Conservation (phyloP, 371 early-diverging fungal genomes). For the Mortierella sp. region DNA sequence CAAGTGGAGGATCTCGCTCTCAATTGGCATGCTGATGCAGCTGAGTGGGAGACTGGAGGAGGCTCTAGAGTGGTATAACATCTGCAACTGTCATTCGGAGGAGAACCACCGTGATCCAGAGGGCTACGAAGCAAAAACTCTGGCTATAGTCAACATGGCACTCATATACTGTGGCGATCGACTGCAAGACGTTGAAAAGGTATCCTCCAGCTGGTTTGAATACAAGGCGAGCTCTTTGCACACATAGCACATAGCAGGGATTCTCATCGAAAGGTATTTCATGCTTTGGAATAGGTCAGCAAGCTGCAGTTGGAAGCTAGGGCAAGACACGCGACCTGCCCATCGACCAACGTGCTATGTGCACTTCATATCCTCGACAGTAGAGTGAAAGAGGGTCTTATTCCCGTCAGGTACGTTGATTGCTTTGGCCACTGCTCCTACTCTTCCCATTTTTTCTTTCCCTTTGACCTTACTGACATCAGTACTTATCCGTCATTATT, state of each 20-base stretch:
- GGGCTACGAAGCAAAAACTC: slow-evolving; percentile 42
- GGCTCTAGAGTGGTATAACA: slow-evolving; percentile 43
- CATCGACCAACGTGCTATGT: slow-evolving; percentile 24
- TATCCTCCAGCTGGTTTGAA: too few species aligned
- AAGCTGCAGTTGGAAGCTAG: slow-evolving; percentile 24
- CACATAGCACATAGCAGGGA: too few species aligned
- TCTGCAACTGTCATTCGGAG: slow-evolving; percentile 27
- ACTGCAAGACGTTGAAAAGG: slow-evolving; percentile 20
- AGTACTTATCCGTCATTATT: background rate
- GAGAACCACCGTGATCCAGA: slow-evolving; percentile 33
- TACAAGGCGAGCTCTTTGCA: too few species aligned
- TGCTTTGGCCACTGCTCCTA: background rate
- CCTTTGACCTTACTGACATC: background rate
- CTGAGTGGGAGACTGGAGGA: slow-evolving; percentile 32
- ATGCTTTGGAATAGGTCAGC: slow-evolving; percentile 11
- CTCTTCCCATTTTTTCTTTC: background rate
- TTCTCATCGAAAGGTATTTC: background rate
- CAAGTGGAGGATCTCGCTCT: slow-evolving; percentile 39
- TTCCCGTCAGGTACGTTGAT: slow-evolving; percentile 32
- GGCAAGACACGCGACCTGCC: slow-evolving; percentile 9
- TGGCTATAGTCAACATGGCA: slow-evolving; percentile 39
- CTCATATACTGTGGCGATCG: slow-evolving; percentile 42
- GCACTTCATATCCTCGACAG: slow-evolving; percentile 50
- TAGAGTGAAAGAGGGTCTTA: slow-evolving; percentile 30
- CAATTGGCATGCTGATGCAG: slow-evolving; percentile 44